Evolutionary conservation across 257 asterid species (phyloP).

Genomic region (Solanum stenotomum): DNA sequence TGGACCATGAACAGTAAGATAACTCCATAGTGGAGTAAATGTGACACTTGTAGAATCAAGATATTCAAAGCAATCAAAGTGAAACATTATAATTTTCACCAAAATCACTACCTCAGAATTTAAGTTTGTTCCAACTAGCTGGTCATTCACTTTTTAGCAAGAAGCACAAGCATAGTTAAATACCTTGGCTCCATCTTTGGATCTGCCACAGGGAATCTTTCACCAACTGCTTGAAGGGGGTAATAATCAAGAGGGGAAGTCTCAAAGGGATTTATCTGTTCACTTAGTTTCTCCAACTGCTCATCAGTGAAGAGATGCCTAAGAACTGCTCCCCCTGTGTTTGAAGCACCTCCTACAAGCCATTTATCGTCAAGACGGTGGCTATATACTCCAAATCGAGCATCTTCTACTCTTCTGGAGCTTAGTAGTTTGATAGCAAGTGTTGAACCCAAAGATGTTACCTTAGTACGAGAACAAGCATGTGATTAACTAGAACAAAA

Average conservation of each 20-base stretch:
- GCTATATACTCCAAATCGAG: slow-evolving; percentile 89
- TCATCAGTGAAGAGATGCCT: slow-evolving; percentile 70
- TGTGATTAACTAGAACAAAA: neutral
- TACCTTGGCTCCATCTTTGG: slow-evolving; percentile 85
- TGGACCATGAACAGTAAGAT: neutral
- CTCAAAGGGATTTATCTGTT: slow-evolving; percentile 51
- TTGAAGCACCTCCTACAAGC: slow-evolving; percentile 99
- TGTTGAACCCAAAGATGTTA: slow-evolving; percentile 92
- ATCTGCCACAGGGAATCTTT: slow-evolving; percentile 80
- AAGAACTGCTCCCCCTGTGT: slow-evolving; percentile 94
- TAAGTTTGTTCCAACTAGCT: neutral
- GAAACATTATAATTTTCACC: neutral
- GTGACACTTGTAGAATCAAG: neutral
- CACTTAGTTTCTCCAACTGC: slow-evolving; percentile 58
- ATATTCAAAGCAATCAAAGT: neutral
- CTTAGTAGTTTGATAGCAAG: slow-evolving; percentile 88
- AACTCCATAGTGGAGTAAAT: neutral
- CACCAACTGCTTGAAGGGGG: slow-evolving; percentile 68
- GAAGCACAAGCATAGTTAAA: neutral
- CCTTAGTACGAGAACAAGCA: slow-evolving; percentile 28
- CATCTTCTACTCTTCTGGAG: slow-evolving; percentile 78
- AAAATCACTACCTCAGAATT: neutral
- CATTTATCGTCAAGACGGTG: slow-evolving; percentile 89
- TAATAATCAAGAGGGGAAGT: slow-evolving; percentile 73
- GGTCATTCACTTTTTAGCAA: neutral